Conservation (phyloP, 2,329 filamentous ascomycete genomes). For the Capronia americana region DNA sequence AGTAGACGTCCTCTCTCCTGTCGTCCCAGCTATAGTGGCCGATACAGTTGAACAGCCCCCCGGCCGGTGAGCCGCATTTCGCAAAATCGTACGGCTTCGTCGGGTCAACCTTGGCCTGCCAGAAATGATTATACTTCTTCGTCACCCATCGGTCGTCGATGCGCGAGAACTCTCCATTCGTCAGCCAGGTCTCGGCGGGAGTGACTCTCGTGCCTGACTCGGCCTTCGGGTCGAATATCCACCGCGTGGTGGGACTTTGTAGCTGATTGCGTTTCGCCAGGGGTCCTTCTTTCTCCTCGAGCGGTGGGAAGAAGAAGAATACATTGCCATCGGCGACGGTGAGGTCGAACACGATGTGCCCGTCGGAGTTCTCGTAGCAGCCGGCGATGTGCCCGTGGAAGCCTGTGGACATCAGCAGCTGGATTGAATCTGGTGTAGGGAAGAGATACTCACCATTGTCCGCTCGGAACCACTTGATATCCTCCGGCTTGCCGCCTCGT, state of each 20-base stretch:
- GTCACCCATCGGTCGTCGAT: constrained; percentile 48
- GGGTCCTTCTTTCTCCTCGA: constrained; percentile 30
- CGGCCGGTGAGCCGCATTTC: constrained; percentile 40
- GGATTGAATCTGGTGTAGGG: not conserved
- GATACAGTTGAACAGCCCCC: constrained; percentile 37
- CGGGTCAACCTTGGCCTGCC: constrained; percentile 48
- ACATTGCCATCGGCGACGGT: constrained; percentile 40
- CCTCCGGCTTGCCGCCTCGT: constrained; percentile 57
- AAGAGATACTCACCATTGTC: constrained; percentile 42
- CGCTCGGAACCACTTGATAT: constrained; percentile 49
- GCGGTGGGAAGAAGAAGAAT: constrained; percentile 45
- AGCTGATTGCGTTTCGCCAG: constrained; percentile 39
- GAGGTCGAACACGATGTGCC: constrained; percentile 54
- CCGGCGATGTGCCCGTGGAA: constrained; percentile 59
- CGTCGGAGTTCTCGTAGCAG: constrained; percentile 57
- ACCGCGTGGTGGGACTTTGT: constrained; percentile 40
- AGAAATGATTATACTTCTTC: constrained; percentile 56
- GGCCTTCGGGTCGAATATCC: constrained; percentile 43
- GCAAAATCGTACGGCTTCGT: constrained; percentile 42
- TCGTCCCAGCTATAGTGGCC: constrained; percentile 39
- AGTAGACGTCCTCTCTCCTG: constrained; percentile 40
- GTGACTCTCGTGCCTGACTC: constrained; percentile 47
- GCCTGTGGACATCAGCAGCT: constrained; percentile 15
- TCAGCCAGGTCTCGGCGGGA: constrained; percentile 48
- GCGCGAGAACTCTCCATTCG: constrained; percentile 41